Conservation (phyloP, 768 basidiomycete genomes). For the Rickenella mellea region DNA sequence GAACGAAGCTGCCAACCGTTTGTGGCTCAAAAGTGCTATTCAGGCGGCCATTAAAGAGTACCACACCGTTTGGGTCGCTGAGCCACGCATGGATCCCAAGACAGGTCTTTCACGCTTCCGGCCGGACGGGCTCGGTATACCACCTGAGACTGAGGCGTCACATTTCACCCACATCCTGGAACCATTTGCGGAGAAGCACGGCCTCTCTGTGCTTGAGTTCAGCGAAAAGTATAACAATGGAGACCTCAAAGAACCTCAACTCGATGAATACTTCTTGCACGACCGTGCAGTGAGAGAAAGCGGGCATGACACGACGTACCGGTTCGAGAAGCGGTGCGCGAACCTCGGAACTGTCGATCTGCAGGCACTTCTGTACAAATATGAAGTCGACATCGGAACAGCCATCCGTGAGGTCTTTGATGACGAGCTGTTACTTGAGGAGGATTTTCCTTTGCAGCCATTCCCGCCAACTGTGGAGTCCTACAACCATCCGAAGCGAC, state of each 20-base stretch:
- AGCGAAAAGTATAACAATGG: conserved; percentile 93
- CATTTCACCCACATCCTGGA: conserved; percentile 98
- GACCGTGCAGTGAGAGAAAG: conserved; percentile 95
- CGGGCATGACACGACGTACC: conserved; percentile 93
- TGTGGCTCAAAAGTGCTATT: conserved; percentile 92
- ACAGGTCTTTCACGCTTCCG: conserved; percentile 92
- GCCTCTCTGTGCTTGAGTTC: conserved; percentile 90
- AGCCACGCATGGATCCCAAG: conserved; percentile 89
- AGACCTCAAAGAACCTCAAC: conserved; percentile 67
- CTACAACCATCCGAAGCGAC: conserved; percentile 53
- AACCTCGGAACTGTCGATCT: conserved; percentile 95
- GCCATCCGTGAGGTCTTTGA: conserved; percentile 94
- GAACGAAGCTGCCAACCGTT: conserved; percentile 68
- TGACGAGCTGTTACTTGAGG: conserved; percentile 84
- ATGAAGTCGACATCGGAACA: conserved; percentile 97
- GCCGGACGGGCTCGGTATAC: conserved; percentile 90
- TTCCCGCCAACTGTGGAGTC: conserved; percentile 78
- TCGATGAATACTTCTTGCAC: conserved; percentile 97
- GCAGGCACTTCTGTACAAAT: conserved; percentile 95
- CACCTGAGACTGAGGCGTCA: conserved; percentile 96
- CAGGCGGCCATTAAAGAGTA: conserved; percentile 99
- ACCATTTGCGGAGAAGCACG: conserved; percentile 87
- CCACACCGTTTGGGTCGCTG: conserved; percentile 93
- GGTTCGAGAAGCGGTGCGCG: conserved; percentile 95
- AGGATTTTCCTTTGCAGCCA: conserved; percentile 84